phyloP scores from a whole-genome alignment of 352 stramenopile species.

The Hyaloperonospora brassicae region DNA sequence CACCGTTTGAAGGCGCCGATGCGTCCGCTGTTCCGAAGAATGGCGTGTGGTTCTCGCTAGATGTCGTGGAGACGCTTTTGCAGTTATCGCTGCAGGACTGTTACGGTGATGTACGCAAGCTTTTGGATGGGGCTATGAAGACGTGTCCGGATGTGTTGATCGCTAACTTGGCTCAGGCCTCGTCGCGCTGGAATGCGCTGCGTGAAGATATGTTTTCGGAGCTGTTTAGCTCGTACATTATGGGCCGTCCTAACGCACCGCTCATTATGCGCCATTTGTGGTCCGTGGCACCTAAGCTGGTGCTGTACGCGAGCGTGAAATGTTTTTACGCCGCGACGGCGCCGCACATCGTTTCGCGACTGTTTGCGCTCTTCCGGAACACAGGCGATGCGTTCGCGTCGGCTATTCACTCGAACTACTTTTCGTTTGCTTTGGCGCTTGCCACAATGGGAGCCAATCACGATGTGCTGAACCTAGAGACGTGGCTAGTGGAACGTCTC shows the following conservation, averaged over 20 bases:
- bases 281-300: slow-evolving; percentile 79
- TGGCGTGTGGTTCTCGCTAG: slow-evolving; percentile 81
- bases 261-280: slow-evolving; percentile 84
- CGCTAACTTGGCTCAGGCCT: slow-evolving; percentile 71
- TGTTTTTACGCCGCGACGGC: slow-evolving; percentile 77
- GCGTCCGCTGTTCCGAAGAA: slow-evolving; percentile 79
- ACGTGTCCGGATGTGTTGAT: slow-evolving; percentile 81
- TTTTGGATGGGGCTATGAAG: slow-evolving; percentile 77
- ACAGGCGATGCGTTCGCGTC: slow-evolving; percentile 75
- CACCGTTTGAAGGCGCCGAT: slow-evolving; percentile 81
- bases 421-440: slow-evolving; percentile 75
- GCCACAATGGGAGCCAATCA: slow-evolving; percentile 83
- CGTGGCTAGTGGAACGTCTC: slow-evolving; percentile 74
- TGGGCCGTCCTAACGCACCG: slow-evolving; percentile 76
- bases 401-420: slow-evolving; percentile 85
- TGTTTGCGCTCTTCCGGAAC: slow-evolving; percentile 81
- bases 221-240: slow-evolving; percentile 81
- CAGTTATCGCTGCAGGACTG: slow-evolving; percentile 76
- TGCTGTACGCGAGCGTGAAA: slow-evolving; percentile 82
- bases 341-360: slow-evolving; percentile 68
- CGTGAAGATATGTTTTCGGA: slow-evolving; percentile 85
- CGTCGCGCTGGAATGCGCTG: slow-evolving; percentile 71
- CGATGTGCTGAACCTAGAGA: slow-evolving; percentile 76
- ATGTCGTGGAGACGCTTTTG: slow-evolving; percentile 74
- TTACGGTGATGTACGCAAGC: slow-evolving; percentile 73